phyloP scores from a whole-genome alignment of 768 basidiomycete species.

The Suillus alpinus region DNA sequence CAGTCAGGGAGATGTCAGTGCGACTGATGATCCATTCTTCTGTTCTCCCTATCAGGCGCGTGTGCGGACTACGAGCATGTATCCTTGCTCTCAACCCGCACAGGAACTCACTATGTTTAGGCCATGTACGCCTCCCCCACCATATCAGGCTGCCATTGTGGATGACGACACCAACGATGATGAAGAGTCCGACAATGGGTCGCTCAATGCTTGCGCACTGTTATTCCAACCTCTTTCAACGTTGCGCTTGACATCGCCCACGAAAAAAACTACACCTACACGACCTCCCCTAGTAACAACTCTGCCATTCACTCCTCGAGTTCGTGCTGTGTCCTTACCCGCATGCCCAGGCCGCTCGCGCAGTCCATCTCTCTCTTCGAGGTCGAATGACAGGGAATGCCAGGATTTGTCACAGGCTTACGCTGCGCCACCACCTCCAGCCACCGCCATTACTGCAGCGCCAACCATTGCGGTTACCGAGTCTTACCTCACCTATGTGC shows the following conservation, averaged over 20 bases:
- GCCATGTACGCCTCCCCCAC: conserved; percentile 24
- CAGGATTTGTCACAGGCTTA: conserved; percentile 30
- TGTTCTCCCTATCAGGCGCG: conserved; percentile 20
- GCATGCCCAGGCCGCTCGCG: conserved; percentile 9
- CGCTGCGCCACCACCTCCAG: conserved; percentile 24
- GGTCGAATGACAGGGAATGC: conserved; percentile 14
- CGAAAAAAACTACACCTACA: conserved; percentile 1
- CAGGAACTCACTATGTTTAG: conserved; percentile 20
- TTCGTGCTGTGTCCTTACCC: conserved; percentile 28
- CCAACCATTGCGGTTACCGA: conserved; percentile 18
- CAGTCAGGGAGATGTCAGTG: not conserved
- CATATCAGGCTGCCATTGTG: conserved; percentile 16
- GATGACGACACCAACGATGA: not conserved
- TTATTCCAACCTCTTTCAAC: conserved; percentile 27
- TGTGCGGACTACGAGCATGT: conserved; percentile 31
- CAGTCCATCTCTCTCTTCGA: conserved; percentile 14
- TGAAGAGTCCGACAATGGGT: conserved; percentile 3
- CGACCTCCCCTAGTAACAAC: conserved; percentile 13
- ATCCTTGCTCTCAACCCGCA: conserved; percentile 10
- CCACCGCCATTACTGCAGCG: conserved; percentile 22
- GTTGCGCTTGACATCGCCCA: conserved; percentile 12
- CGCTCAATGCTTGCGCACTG: conserved; percentile 23
- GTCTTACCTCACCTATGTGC: conserved; percentile 28
- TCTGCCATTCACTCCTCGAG: conserved; percentile 15
- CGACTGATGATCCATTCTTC: conserved; percentile 21